A percentile compares a stretch with the other conserved stretches of the same genome.
phyloP scores from a whole-genome alignment of 2,329 filamentous ascomycete species.

The Alternaria triticina region DNA sequence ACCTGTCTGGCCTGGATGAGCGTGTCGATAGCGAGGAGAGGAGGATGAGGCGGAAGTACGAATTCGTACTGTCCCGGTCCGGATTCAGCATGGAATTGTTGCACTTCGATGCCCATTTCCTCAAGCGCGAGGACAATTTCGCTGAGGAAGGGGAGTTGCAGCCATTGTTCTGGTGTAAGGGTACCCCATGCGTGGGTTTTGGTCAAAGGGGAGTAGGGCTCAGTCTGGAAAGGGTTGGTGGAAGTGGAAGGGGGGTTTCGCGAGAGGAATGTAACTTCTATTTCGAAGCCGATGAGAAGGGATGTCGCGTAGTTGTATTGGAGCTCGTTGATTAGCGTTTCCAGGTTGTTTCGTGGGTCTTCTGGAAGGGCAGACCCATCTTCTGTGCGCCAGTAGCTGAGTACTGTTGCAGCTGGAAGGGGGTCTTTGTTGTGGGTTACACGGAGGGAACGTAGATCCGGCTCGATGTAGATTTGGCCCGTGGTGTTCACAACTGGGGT shows the following conservation, averaged over 20 bases:
- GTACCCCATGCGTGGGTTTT: conserved; percentile 75
- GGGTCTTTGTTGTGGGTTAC: conserved; percentile 55
- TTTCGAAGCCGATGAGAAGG: conserved; percentile 78
- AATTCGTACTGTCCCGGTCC: conserved; percentile 80
- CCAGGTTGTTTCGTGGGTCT: conserved; percentile 65
- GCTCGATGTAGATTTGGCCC: conserved; percentile 70
- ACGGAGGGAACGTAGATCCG: conserved; percentile 69
- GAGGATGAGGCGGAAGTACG: conserved; percentile 67
- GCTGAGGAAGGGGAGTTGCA: conserved; percentile 66
- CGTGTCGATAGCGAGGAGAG: conserved; percentile 72
- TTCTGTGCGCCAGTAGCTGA: conserved; percentile 68
- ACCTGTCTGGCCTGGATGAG: conserved; percentile 75
- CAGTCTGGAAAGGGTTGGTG: conserved; percentile 32
- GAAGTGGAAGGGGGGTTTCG: conserved; percentile 39
- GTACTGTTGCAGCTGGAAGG: conserved; percentile 66
- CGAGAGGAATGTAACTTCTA: conserved; percentile 76
- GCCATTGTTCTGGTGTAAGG: conserved; percentile 67
- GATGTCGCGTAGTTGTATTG: conserved; percentile 59
- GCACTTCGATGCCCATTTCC: conserved; percentile 67
- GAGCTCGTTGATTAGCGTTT: conserved; percentile 59
- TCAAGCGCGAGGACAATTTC: conserved; percentile 69
- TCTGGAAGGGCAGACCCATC: conserved; percentile 59
- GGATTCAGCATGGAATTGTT: conserved; percentile 78
- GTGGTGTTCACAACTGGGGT: conserved; percentile 62
- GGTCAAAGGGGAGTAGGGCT: conserved; percentile 55